Conservation (phyloP, 371 early-diverging fungal genomes). For the Mortierella polycephala region DNA sequence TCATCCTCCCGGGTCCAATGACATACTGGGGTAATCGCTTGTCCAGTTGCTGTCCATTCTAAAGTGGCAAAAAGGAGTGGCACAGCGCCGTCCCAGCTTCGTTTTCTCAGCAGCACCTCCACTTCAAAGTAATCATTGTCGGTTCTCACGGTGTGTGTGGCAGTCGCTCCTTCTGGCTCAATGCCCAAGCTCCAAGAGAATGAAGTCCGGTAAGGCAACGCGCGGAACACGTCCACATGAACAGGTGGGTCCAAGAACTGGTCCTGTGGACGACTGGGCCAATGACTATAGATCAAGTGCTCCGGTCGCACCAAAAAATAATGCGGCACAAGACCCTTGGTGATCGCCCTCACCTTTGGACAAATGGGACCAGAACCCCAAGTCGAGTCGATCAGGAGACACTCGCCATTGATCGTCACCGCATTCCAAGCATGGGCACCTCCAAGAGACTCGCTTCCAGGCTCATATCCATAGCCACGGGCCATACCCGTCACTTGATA, state of each 20-base stretch:
- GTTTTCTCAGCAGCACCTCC: slow-evolving; percentile 19
- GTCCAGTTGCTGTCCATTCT: slow-evolving; percentile 14
- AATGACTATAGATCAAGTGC: slow-evolving; percentile 32
- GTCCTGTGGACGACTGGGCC: slow-evolving; percentile 12
- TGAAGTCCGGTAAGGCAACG: slow-evolving; percentile 4
- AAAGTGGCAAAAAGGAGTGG: background rate
- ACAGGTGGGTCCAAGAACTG: slow-evolving; percentile 44
- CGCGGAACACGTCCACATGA: slow-evolving; percentile 18
- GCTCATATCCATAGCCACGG: slow-evolving; percentile 23
- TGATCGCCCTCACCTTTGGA: background rate
- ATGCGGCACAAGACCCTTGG: slow-evolving; percentile 10
- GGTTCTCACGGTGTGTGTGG: slow-evolving; percentile 13
- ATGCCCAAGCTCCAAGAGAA: slow-evolving; percentile 23
- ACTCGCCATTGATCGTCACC: slow-evolving; percentile 55
- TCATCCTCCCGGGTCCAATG: slow-evolving; percentile 29
- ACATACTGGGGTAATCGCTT: background rate
- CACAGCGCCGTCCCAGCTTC: background rate
- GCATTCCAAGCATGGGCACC: slow-evolving; percentile 60
- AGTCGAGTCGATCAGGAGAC: slow-evolving; percentile 59
- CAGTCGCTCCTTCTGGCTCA: background rate
- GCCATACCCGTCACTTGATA: slow-evolving; percentile 17
- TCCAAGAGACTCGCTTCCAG: slow-evolving; percentile 19
- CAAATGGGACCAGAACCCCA: slow-evolving; percentile 56
- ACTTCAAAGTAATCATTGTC: slow-evolving; percentile 33
- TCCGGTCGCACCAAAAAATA: slow-evolving; percentile 41